These are phyloP conservation scores for Backusella morwellensis DNA, from an alignment of 192 early-diverging fungal species.

Conservation along the genomic window DNA sequence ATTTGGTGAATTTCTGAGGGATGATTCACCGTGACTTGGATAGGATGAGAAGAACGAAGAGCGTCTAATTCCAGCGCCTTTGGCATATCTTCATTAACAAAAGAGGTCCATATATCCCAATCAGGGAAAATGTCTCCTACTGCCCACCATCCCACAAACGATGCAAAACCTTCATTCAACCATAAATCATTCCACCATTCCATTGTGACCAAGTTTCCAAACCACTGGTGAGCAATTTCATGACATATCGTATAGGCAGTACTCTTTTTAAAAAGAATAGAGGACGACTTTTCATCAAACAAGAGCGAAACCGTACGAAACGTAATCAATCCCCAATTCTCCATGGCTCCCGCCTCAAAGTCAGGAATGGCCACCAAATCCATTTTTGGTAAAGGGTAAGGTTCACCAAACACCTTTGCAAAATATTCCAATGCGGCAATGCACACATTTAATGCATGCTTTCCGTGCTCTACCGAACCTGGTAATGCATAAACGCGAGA, in stretches of 20 bases:
- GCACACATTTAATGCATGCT: slow-evolving; percentile 80
- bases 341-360: slow-evolving; percentile 81
- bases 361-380: slow-evolving; percentile 91
- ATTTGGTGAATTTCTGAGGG: slow-evolving; percentile 91
- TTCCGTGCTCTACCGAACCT: slow-evolving; percentile 76
- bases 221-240: slow-evolving; percentile 86
- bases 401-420: slow-evolving; percentile 82
- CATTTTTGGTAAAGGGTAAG: slow-evolving; percentile 91
- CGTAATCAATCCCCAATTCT: slow-evolving; percentile 97
- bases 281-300: slow-evolving; percentile 76
- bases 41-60: slow-evolving; percentile 87
- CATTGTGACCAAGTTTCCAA: slow-evolving; percentile 94
- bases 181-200: slow-evolving; percentile 95
- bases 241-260: slow-evolving; percentile 90
- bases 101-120: slow-evolving; percentile 91
- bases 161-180: slow-evolving; percentile 98
- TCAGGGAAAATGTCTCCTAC: slow-evolving; percentile 91
- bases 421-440: slow-evolving; percentile 79
- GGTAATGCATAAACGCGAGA: slow-evolving; percentile 85
- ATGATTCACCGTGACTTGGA: slow-evolving; percentile 83
- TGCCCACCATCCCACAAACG: slow-evolving; percentile 90
- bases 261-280: slow-evolving; percentile 72
- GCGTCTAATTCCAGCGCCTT: slow-evolving; percentile 77
- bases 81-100: slow-evolving; percentile 77
- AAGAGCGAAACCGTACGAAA: slow-evolving; percentile 83